phyloP scores from a whole-genome alignment of 2,329 filamentous ascomycete genomes.

The Rosellinia necatrix region DNA sequence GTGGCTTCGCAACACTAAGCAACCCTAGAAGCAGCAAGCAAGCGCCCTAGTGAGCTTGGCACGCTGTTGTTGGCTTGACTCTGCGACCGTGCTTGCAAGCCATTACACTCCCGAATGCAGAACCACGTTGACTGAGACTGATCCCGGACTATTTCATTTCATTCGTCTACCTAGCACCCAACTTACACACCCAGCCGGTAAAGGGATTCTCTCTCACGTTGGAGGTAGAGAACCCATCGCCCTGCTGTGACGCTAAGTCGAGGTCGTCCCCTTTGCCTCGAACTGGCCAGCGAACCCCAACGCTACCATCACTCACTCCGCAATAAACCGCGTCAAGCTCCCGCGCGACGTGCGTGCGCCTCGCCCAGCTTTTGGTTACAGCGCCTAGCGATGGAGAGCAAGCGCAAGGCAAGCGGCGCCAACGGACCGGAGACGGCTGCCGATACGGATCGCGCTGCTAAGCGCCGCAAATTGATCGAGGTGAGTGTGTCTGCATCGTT shows the following conservation, averaged over 20 bases:
- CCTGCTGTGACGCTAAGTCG: constrained; percentile 5
- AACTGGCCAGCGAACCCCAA: constrained; percentile 13
- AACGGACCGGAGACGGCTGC: constrained; percentile 48
- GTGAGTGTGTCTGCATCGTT: constrained; percentile 47
- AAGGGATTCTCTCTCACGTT: neutral
- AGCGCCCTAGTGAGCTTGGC: constrained; percentile 13
- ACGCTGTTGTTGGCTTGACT: constrained; percentile 14
- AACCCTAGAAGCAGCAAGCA: neutral
- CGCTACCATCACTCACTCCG: constrained; percentile 19
- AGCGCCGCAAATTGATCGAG: constrained; percentile 59
- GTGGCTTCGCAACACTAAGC: constrained; percentile 11
- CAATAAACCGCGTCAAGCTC: constrained; percentile 26
- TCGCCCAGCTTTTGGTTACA: constrained; percentile 16
- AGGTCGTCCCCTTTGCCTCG: constrained; percentile 8
- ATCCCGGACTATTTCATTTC: constrained; percentile 10
- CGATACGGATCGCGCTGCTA: constrained; percentile 58
- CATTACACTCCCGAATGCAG: constrained; percentile 12
- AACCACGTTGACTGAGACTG: constrained; percentile 24
- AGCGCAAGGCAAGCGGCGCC: constrained; percentile 56
- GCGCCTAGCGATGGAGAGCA: constrained; percentile 54
- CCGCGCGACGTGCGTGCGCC: constrained; percentile 25
- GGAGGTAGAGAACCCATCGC: neutral
- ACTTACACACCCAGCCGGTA: neutral
- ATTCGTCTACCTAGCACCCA: neutral
- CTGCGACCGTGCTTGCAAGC: constrained; percentile 7